Percentiles rank a stretch among this genome's conserved stretches.
Evolutionary conservation across 1,284 basidiomycete genomes (phyloP).

Genomic region (Hymenochaete sp.): DNA sequence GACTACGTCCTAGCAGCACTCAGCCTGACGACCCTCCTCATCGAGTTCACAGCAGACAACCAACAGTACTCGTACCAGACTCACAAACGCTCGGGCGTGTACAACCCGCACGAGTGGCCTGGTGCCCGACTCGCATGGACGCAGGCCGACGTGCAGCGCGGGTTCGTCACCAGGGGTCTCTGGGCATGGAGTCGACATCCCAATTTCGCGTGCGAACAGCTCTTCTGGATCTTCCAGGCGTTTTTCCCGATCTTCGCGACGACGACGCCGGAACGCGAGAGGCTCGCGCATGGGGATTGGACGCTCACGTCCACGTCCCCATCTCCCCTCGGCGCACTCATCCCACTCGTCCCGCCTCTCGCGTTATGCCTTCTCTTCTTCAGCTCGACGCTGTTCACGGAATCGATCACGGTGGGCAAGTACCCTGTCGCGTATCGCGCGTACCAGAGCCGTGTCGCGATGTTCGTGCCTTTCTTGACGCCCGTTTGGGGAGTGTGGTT

Average conservation of each 20-base stretch:
- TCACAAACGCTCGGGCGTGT: slow-evolving; percentile 57
- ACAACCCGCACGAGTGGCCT: slow-evolving; percentile 48
- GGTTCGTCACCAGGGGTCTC: slow-evolving; percentile 78
- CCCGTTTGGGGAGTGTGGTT: slow-evolving; percentile 33
- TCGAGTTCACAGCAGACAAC: slow-evolving; percentile 83
- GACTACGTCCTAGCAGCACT: slow-evolving; percentile 61
- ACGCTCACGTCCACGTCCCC: too few relatives aligned
- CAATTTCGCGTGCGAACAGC: slow-evolving; percentile 85
- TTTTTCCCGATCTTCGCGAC: slow-evolving; percentile 54
- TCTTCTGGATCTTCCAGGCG: slow-evolving; percentile 73
- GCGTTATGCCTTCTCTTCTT: slow-evolving; percentile 63
- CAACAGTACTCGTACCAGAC: slow-evolving; percentile 82
- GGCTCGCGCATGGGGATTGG: slow-evolving; percentile 24
- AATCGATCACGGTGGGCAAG: slow-evolving; percentile 69
- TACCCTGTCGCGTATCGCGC: slow-evolving; percentile 66
- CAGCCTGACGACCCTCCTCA: slow-evolving; percentile 48
- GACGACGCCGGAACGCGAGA: slow-evolving; percentile 30
- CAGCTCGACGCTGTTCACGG: slow-evolving; percentile 70
- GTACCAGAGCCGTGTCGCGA: slow-evolving; percentile 74
- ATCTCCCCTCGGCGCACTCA: too few relatives aligned
- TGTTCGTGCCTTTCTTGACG: slow-evolving; percentile 63
- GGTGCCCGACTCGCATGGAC: slow-evolving; percentile 58
- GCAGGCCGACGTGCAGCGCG: slow-evolving; percentile 61
- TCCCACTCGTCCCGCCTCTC: slow-evolving; percentile 44
- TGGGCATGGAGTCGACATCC: slow-evolving; percentile 87